Conservation (phyloP, 371 early-diverging fungal species). For the Haplosporangium sp. region DNA sequence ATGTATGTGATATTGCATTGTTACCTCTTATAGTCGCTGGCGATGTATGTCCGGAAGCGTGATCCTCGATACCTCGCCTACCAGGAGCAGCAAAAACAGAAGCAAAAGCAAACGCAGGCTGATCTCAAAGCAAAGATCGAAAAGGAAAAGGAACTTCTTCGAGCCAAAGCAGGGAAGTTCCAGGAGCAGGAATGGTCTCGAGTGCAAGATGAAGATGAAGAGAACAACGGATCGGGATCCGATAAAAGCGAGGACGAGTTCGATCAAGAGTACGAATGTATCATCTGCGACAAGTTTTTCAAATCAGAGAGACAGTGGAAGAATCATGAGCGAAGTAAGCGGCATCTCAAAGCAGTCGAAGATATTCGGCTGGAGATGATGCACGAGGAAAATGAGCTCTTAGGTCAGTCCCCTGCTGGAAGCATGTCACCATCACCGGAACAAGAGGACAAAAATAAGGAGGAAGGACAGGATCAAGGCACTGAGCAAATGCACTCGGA, state of each 20-base stretch:
- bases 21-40: conserved; percentile 51
- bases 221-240: conserved; percentile 33
- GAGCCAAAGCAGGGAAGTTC: conserved; percentile 62
- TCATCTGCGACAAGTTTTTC: conserved; percentile 86
- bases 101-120: conserved; percentile 60
- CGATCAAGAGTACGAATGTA: conserved; percentile 75
- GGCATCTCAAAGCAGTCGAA: conserved; percentile 78
- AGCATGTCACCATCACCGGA: neutral
- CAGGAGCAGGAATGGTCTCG: conserved; percentile 75
- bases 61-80: conserved; percentile 80
- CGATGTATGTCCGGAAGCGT: conserved; percentile 73
- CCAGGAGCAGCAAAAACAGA: conserved; percentile 61
- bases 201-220: conserved; percentile 56
- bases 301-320: conserved; percentile 77
- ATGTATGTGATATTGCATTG: conserved; percentile 2
- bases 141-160: conserved; percentile 63
- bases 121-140: conserved; percentile 66
- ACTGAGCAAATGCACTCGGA: conserved; percentile 5
- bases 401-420: conserved; percentile 1
- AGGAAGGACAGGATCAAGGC: conserved; percentile 29
- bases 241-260: conserved; percentile 52
- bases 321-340: conserved; percentile 82
- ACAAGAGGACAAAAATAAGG: conserved; percentile 8
- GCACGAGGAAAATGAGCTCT: conserved; percentile 42
- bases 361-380: conserved; percentile 74